Percentiles rank a stretch among this genome's conserved stretches.
These are phyloP conservation scores for Peronosclerospora sorghi DNA, from an alignment of 352 stramenopile genomes.

Conservation along the genomic window DNA sequence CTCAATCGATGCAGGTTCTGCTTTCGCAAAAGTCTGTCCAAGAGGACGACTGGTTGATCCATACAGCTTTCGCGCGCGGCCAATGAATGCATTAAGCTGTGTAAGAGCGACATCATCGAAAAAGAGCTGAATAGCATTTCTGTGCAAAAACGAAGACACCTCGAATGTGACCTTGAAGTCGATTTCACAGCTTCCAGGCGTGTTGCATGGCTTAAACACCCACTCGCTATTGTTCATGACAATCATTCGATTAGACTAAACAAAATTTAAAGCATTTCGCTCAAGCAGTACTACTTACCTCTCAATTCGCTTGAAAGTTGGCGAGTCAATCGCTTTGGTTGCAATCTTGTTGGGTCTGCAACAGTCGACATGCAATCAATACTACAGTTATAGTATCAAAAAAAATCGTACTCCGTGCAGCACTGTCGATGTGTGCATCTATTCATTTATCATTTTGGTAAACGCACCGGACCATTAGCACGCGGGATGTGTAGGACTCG, in stretches of 20 bases:
- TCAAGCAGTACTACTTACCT: conserved; percentile 26
- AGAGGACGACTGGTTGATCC: conserved; percentile 12
- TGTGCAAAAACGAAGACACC: conserved; percentile 68
- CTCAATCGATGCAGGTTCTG: neutral
- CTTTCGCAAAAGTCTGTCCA: conserved; percentile 1
- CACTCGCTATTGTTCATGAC: conserved; percentile 38
- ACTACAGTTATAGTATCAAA: neutral
- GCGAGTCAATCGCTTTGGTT: conserved; percentile 69
- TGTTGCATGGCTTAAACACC: conserved; percentile 41
- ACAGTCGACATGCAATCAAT: neutral
- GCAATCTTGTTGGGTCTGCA: conserved; percentile 56
- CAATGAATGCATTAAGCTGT: conserved; percentile 76
- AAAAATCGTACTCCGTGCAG: too few relatives aligned
- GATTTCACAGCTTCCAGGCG: conserved; percentile 51
- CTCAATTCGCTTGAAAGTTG: conserved; percentile 80
- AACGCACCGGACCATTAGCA: conserved; percentile 58
- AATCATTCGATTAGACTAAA: conserved; percentile 1
- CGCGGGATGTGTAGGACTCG: conserved; percentile 72
- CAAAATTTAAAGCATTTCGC: neutral
- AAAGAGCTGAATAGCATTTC: conserved; percentile 74
- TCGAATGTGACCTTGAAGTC: conserved; percentile 78
- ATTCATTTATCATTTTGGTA: too few relatives aligned
- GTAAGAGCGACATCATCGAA: conserved; percentile 76
- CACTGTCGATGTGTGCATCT: neutral
- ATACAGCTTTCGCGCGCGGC: conserved; percentile 46